Evolutionary conservation across 805 yeast genomes (phyloP).

Genomic region (Yarrowia sp.): DNA sequence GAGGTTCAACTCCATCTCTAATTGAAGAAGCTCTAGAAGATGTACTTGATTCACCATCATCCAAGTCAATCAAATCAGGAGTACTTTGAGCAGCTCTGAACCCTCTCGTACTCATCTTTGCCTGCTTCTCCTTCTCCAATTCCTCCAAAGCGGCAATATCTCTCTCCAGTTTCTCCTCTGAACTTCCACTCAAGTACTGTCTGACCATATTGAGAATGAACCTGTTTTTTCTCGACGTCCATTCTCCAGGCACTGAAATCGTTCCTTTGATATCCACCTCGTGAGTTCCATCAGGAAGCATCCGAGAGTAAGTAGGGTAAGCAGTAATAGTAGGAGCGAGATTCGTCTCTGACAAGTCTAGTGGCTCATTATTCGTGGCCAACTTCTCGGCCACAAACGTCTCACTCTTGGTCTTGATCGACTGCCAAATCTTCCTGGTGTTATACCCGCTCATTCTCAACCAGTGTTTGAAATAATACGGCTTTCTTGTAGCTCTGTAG

Average conservation of each 20-base stretch:
- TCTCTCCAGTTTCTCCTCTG: not conserved
- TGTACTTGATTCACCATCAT: not conserved
- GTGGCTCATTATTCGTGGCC: slow-evolving; percentile 39
- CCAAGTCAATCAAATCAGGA: slow-evolving; percentile 6
- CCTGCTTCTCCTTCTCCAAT: not conserved
- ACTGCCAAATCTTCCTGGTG: slow-evolving; percentile 22
- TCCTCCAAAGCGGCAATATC: slow-evolving; percentile 10
- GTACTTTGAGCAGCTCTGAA: not conserved
- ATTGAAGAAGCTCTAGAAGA: not conserved
- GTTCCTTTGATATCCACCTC: slow-evolving; percentile 71
- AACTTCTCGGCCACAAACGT: slow-evolving; percentile 53
- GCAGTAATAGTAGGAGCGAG: slow-evolving; percentile 10
- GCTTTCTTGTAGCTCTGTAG: slow-evolving; percentile 25
- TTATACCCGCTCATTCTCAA: slow-evolving; percentile 21
- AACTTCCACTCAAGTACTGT: slow-evolving; percentile 40
- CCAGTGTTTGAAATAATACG: slow-evolving; percentile 21
- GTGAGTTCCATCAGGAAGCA: slow-evolving; percentile 40
- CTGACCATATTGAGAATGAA: slow-evolving; percentile 65
- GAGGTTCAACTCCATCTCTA: not conserved
- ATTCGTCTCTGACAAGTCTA: slow-evolving; percentile 2
- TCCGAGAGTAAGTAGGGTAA: slow-evolving; percentile 56
- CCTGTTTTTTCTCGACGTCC: slow-evolving; percentile 66
- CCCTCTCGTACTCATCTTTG: not conserved
- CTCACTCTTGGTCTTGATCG: slow-evolving; percentile 26
- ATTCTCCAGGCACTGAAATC: slow-evolving; percentile 61